These are phyloP conservation scores for Novakomyces olei DNA, from an alignment of 805 yeast genomes.

Conservation along the genomic window DNA sequence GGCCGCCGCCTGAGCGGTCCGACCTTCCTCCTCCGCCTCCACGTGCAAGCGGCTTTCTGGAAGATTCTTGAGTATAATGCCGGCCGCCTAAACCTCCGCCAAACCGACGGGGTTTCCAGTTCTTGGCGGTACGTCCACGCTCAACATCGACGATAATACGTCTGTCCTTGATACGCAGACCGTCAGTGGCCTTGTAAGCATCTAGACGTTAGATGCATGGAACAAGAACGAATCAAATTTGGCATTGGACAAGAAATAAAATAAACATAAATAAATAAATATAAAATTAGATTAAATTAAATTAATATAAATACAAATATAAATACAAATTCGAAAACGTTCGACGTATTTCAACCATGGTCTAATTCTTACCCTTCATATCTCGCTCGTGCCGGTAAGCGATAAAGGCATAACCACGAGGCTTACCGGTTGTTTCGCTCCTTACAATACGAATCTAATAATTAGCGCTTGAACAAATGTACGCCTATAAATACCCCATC, in stretches of 20 bases:
- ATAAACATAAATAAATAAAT: no score
- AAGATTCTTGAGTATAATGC: conserved; percentile 25
- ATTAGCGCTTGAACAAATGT: neutral
- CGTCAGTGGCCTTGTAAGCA: conserved; percentile 41
- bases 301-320: no score
- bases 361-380: no score
- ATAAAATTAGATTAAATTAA: no score
- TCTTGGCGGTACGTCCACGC: conserved; percentile 17
- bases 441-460: conserved; percentile 32
- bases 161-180: conserved; percentile 28
- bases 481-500: conserved; percentile 24
- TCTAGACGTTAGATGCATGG: no score
- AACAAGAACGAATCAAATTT: no score
- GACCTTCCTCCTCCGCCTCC: conserved; percentile 4
- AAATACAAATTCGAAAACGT: no score
- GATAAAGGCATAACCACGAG: conserved; percentile 70
- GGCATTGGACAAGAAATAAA: no score
- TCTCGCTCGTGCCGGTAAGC: conserved; percentile 40
- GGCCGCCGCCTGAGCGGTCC: conserved; percentile 4
- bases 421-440: conserved; percentile 28
- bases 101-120: conserved; percentile 24
- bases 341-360: no score
- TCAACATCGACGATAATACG: conserved; percentile 23
- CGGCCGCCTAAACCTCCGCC: conserved; percentile 94
- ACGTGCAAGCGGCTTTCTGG: conserved; percentile 4